Evolutionary conservation across 306 rosid species (phyloP), one percentile per base, ranked within the genome.

Genomic region (Quercus agrifolia): DNA sequence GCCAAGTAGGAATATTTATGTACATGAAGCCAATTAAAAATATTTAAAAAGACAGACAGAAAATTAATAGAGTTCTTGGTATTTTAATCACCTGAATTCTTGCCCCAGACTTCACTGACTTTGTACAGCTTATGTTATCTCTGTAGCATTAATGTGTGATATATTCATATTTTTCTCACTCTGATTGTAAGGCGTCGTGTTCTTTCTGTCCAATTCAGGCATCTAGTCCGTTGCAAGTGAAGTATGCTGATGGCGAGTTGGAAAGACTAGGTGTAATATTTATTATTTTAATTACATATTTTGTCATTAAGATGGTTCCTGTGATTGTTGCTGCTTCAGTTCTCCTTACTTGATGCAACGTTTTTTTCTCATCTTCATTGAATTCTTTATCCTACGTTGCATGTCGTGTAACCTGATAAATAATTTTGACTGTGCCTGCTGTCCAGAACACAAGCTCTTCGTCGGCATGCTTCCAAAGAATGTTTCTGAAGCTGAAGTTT

Each of bases 211-310:
- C 75, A 74, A 89, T 88, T 73, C 92, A 96, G 99, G 99, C 99
- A 83, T 87, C 98, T 80, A 96, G 97, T 83, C 99, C 99, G 14
- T 90, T 96, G 89, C 99, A 96, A 96, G 99, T 96, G 89, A 96
- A 93, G 91, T 96, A 96, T 86, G 99, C 99, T 3, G 99, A 96
- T 77, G 98, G 99, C 84, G 99, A 96, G 89, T 83, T 96, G 93
- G 99, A 96, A 90, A 93, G 99, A 85, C 82, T 96, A 88, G 99
- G 99, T 96, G 75, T 79, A 82, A 74, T 78, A 71, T 77, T 25
- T 81, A 31, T 85, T 71, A 69, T 87, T 63, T 51, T 68, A 33
- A 57, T 85, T 76, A 28, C 58, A 51, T 30, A 56, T 49, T 71
- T 77, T 79, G 66, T 78, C 76, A 63, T 27, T 73, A 56, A 25